Evolutionary conservation across 139 green algal species (phyloP).

Genomic region (Chlorella sp.): DNA sequence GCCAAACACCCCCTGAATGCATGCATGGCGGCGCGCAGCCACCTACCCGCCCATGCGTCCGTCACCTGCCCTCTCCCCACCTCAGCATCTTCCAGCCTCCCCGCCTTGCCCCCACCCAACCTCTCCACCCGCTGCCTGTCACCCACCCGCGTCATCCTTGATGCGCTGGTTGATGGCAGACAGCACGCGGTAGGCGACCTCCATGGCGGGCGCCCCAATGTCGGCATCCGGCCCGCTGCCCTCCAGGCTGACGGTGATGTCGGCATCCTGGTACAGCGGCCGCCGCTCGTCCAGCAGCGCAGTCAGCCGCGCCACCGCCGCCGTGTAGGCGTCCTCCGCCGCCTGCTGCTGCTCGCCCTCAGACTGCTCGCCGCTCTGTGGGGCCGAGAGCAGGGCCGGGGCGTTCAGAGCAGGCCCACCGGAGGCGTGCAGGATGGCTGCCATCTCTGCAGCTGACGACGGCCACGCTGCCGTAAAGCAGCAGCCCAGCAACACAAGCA

Average conservation of each 20-base stretch:
- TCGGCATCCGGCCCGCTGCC: constrained; percentile 36
- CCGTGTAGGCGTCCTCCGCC: constrained; percentile 38
- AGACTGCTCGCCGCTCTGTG: neutral
- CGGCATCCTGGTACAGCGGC: constrained; percentile 72
- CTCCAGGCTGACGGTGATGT: constrained; percentile 70
- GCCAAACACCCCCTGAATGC: too few relatives aligned
- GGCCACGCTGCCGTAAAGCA: too few relatives aligned
- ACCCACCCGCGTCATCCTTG: constrained; percentile 20
- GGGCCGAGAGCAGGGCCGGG: too few relatives aligned
- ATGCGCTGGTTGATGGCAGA: constrained; percentile 44
- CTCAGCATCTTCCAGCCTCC: neutral
- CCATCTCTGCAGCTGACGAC: too few relatives aligned
- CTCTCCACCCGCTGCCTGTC: too few relatives aligned
- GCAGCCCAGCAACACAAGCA: too few relatives aligned
- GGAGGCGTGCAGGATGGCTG: too few relatives aligned
- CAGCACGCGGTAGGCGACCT: constrained; percentile 50
- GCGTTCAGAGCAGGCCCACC: too few relatives aligned
- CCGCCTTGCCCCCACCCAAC: neutral
- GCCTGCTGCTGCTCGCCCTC: neutral
- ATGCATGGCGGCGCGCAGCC: too few relatives aligned
- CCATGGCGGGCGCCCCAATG: constrained; percentile 37
- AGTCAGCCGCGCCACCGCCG: constrained; percentile 47
- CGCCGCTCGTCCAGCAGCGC: constrained; percentile 65
- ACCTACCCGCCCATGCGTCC: too few relatives aligned
- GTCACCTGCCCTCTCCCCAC: neutral